Evolutionary conservation across 352 stramenopile species (phyloP), one percentile per base, ranked within the genome.

Genomic region (Pythium brachiatum): DNA sequence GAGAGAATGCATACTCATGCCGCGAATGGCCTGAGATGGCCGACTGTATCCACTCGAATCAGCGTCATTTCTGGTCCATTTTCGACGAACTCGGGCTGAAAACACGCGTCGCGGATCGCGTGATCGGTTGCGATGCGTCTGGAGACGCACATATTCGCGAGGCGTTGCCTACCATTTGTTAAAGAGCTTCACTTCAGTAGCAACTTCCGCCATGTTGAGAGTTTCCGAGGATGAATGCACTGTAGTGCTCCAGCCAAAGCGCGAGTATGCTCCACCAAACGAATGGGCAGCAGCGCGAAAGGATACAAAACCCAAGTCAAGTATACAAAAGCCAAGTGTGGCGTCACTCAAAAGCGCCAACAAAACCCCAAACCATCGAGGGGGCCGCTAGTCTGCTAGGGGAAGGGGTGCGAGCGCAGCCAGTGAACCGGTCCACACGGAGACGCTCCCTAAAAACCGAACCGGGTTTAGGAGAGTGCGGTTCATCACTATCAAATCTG

Each of bases 121-220:
- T 0, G 39, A 61, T 62, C 50, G 48, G 15, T 11, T n/a, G 44
- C 36, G 50, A 9, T 3, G 52, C 39, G 1, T 25, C 16, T 6
- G 36, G 43, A 29, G 53, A 64, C 31, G 41, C 54, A 34, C 59
- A 56, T 61, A 58, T 57, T 51, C 59, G 31, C 54, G 31, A 2
- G 11, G 29, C 27, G 55, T 26, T 36, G 81, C 86, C 63, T 94
- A 96, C 88, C 89, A 97, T 73, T 97, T 97, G 88, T 95, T 95
- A 79, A 97, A 97, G 72, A 97, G 86, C 86, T 97, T 97, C 63
- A 97, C 89, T 93, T 97, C 90, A 72, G 78, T 89, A 76, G 85
- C 88, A 90, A 92, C 86, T 90, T 95, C 86, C 79, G 86, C 83
- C 86, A 95, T 95, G 80, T 90, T 92, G 81, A 91, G 81, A 92